Evolutionary conservation across 441 rosid species (phyloP).

Genomic region (Mallotus repandus): DNA sequence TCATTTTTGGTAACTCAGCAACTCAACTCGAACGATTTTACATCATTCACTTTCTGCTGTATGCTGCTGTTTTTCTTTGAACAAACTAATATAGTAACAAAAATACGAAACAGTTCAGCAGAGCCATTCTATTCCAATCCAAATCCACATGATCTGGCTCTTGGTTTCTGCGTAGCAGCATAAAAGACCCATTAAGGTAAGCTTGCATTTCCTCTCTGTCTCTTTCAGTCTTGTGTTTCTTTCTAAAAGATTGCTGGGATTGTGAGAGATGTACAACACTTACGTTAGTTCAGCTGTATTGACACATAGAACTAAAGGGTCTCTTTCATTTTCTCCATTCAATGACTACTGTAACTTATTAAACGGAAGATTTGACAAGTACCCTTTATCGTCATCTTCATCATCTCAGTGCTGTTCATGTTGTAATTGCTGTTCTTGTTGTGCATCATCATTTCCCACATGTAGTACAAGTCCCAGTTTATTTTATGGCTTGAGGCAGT

Average conservation of each 20-base stretch:
- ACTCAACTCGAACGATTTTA: conserved; percentile 21
- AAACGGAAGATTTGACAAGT: conserved; percentile 48
- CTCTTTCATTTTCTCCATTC: conserved; percentile 44
- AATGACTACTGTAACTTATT: conserved; percentile 47
- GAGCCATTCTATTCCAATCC: not conserved
- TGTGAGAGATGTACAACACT: conserved; percentile 45
- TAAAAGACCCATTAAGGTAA: conserved; percentile 29
- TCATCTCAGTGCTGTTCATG: conserved; percentile 29
- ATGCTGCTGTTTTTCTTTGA: too few species aligned
- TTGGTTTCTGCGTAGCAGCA: conserved; percentile 22
- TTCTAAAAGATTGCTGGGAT: not conserved
- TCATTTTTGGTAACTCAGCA: not conserved
- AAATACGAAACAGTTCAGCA: too few species aligned
- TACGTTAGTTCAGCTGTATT: conserved; percentile 45
- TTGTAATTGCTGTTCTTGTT: conserved; percentile 40
- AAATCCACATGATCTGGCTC: conserved; percentile 13
- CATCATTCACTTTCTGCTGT: not conserved
- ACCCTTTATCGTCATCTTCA: conserved; percentile 27
- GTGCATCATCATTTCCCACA: conserved; percentile 29
- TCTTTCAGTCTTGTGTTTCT: not conserved
- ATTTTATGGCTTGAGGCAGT: conserved; percentile 67
- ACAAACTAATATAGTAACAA: too few species aligned
- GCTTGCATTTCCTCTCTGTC: conserved; percentile 10
- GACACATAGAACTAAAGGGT: conserved; percentile 45
- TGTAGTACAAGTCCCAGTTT: conserved; percentile 41